Evolutionary conservation across 164 flowering plant genomes (phyloP).

Genomic region (Vitis rotundifolia): DNA sequence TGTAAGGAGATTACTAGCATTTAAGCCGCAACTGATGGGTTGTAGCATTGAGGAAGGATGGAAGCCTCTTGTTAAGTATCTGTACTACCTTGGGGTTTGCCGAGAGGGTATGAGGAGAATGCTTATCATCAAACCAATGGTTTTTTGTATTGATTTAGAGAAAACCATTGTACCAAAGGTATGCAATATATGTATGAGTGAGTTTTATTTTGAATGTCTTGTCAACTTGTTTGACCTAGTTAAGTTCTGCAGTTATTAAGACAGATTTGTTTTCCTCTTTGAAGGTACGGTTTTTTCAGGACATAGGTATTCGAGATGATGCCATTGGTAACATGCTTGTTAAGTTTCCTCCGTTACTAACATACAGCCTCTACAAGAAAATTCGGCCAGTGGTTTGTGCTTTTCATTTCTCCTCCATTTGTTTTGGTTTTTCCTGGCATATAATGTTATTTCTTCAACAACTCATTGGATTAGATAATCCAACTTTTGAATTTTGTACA

Average conservation of each 20-base stretch:
- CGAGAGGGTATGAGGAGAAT: slow-evolving; percentile 91
- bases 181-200: slow-evolving; percentile 9
- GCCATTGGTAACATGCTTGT: slow-evolving; percentile 78
- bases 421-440: neutral
- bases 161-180: slow-evolving; percentile 88
- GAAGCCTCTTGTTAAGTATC: slow-evolving; percentile 89
- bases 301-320: slow-evolving; percentile 80
- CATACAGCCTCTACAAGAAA: slow-evolving; percentile 91
- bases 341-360: slow-evolving; percentile 79
- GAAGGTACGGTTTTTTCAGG: slow-evolving; percentile 86
- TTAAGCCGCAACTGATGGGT: slow-evolving; percentile 86
- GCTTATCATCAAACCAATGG: slow-evolving; percentile 74
- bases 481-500: neutral
- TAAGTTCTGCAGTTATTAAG: slow-evolving; percentile 1
- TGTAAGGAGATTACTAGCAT: slow-evolving; percentile 71
- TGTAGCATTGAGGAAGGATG: slow-evolving; percentile 88
- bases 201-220: neutral
- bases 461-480: neutral
- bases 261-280: neutral
- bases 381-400: slow-evolving; percentile 86
- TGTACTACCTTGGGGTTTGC: slow-evolving; percentile 80
- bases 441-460: neutral
- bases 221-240: neutral
- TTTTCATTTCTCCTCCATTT: slow-evolving; percentile 2
- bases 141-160: slow-evolving; percentile 82